A percentile compares a stretch with the other conserved stretches of the same genome.
Evolutionary conservation across 768 basidiomycete genomes (phyloP).

Genomic region (Suillus occidentalis): DNA sequence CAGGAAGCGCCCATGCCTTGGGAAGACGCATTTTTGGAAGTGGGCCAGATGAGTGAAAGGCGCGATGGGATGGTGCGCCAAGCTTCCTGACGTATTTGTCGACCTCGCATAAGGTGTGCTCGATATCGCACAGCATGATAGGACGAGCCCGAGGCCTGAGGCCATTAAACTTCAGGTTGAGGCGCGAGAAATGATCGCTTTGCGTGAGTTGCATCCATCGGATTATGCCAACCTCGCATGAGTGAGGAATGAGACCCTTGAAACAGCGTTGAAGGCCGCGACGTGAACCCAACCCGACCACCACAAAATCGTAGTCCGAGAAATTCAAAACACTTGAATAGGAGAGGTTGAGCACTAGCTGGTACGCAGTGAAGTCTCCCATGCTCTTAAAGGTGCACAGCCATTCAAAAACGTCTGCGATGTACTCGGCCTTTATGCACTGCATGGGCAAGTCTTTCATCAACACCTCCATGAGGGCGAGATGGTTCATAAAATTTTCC

Average conservation of each 20-base stretch:
- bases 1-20: conserved; percentile 55
- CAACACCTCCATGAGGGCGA: conserved; percentile 55
- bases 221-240: conserved; percentile 58
- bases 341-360: conserved; percentile 60
- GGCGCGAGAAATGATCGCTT: conserved; percentile 55
- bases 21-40: conserved; percentile 39
- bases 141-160: conserved; percentile 49
- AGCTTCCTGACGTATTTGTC: conserved; percentile 68
- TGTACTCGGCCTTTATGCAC: conserved; percentile 48
- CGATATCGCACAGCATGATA: conserved; percentile 69
- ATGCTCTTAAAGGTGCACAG: conserved; percentile 63
- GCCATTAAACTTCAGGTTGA: conserved; percentile 53
- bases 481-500: conserved; percentile 56
- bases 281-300: conserved; percentile 64
- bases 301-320: conserved; percentile 67
- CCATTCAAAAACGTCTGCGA: conserved; percentile 65
- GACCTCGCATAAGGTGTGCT: conserved; percentile 77
- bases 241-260: conserved; percentile 38
- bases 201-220: conserved; percentile 65
- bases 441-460: conserved; percentile 58
- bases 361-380: conserved; percentile 74
- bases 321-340: conserved; percentile 61
- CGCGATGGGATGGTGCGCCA: conserved; percentile 39
- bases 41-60: conserved; percentile 34
- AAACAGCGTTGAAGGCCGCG: conserved; percentile 74